phyloP scores from a whole-genome alignment of 768 basidiomycete genomes.

The Ramaria rubella region DNA sequence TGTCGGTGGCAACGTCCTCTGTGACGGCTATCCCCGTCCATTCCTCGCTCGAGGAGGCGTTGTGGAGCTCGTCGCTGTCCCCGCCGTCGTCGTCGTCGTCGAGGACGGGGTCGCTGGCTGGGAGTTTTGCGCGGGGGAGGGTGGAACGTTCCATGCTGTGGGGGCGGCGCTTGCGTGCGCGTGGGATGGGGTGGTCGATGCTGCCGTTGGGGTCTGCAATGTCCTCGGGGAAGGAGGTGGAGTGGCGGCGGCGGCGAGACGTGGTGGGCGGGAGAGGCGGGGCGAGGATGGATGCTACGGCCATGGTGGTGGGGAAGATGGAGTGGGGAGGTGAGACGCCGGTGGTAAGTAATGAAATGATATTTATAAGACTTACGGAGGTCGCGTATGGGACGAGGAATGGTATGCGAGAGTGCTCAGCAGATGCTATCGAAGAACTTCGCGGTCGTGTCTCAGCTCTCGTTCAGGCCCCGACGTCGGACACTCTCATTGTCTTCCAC shows the following conservation, averaged over 20 bases:
- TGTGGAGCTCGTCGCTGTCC: background rate
- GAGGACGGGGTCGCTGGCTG: background rate
- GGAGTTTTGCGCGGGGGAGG: background rate
- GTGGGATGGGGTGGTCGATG: slow-evolving; percentile 6
- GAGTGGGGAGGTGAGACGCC: background rate
- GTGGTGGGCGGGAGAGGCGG: background rate
- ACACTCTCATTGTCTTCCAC: too few species aligned
- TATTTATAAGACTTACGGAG: too few species aligned
- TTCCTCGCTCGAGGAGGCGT: slow-evolving; percentile 3
- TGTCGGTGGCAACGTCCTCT: background rate
- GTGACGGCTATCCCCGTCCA: slow-evolving; percentile 2
- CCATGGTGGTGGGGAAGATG: background rate
- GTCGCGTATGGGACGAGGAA: too few species aligned
- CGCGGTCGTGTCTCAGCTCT: too few species aligned
- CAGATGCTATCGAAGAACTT: too few species aligned
- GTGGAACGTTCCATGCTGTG: slow-evolving; percentile 8
- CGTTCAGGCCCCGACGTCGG: too few species aligned
- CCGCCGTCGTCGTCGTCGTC: background rate
- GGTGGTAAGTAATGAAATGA: too few species aligned
- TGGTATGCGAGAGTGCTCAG: too few species aligned
- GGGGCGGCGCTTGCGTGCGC: slow-evolving; percentile 9
- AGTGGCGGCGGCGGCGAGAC: slow-evolving; percentile 13
- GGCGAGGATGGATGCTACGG: background rate
- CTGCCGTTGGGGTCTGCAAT: too few species aligned
- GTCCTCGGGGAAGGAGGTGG: slow-evolving; percentile 10